Evolutionary conservation across 2,329 filamentous ascomycete species (phyloP).

Genomic region (Alternaria ethzedia): DNA sequence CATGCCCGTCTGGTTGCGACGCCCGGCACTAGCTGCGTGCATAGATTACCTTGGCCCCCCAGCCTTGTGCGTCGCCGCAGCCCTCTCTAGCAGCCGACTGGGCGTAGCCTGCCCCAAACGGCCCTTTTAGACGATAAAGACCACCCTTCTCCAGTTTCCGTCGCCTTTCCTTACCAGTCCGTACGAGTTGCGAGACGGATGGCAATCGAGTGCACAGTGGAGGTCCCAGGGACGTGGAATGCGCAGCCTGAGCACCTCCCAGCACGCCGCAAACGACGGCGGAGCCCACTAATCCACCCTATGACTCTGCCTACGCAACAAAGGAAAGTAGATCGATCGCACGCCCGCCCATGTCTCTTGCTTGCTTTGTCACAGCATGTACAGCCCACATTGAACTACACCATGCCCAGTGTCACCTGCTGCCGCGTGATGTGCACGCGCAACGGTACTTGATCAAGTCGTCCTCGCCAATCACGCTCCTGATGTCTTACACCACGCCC

Average conservation of each 20-base stretch:
- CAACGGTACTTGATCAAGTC: slow-evolving; percentile 8
- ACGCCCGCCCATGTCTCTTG: background rate
- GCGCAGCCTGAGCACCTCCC: background rate
- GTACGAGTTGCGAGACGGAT: background rate
- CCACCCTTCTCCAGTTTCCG: background rate
- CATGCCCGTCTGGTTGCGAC: slow-evolving; percentile 11
- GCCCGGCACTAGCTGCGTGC: slow-evolving; percentile 19
- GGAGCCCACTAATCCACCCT: slow-evolving; percentile 24
- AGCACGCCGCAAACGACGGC: slow-evolving; percentile 25
- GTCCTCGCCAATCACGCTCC: slow-evolving; percentile 19
- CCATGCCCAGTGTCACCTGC: slow-evolving; percentile 14
- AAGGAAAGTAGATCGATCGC: slow-evolving; percentile 21
- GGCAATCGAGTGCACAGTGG: background rate
- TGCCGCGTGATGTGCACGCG: slow-evolving; percentile 20
- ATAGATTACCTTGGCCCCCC: slow-evolving; percentile 12
- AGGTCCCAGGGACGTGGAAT: background rate
- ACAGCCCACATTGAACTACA: background rate
- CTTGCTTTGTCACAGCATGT: slow-evolving; percentile 8
- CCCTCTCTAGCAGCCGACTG: background rate
- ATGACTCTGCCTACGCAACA: slow-evolving; percentile 24
- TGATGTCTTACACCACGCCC: slow-evolving; percentile 12
- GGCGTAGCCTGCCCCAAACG: background rate
- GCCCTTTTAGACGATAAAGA: slow-evolving; percentile 1
- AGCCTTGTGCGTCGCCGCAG: slow-evolving; percentile 6
- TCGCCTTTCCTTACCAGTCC: background rate